Evolutionary conservation across 208 protist species (phyloP), one percentile per base, ranked within the genome.

Genomic region (Trypanosoma platydactyli): DNA sequence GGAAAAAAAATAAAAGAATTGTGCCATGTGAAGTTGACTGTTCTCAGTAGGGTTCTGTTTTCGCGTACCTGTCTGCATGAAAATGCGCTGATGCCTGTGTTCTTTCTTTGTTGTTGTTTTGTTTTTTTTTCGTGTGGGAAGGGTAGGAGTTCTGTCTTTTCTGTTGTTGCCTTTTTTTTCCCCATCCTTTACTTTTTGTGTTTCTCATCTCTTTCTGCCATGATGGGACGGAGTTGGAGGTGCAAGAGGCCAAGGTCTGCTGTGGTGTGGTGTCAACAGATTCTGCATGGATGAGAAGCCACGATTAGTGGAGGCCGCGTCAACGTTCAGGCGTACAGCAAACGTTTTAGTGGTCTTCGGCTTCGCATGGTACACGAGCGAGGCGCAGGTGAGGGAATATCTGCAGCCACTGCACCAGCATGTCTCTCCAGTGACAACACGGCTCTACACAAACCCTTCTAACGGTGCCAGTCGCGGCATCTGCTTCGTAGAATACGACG

Each of bases 401-500:
- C 71, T 95, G 55, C 33, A 24, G n/a, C 53, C 79, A 22, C 12
- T 85, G 13, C 78, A 83, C 82, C 68, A 52, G 18, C 70, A 71
- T 38, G 73, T 58, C 0, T 33, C 67, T 7, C 90, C 85, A 2
- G 57, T 72, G 35, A 94, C 85, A 1, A 78, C 71, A 45, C 80
- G 90, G 3, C 75, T 93, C 16, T 95, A 95, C 75, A 84, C 79
- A 27, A 77, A 90, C 70, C 84, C 85, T 0, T 63, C 76, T 0
- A 95, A 93, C 73, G 90, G 90, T 29, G 63, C 76, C 33, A 94
- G 87, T 58, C 58, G 85, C 12, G 90, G 90, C 18, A 70, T 83
- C 63, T 90, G 83, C 76, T 91, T 95, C 41, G 81, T 94, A 12
- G 86, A 95, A 71, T 95, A 92, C 64, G 48, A 54, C 16, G 33